Base-by-base conservation (phyloP, 2,329 filamentous ascomycete genomes). In the Cercospora zeina region DNA sequence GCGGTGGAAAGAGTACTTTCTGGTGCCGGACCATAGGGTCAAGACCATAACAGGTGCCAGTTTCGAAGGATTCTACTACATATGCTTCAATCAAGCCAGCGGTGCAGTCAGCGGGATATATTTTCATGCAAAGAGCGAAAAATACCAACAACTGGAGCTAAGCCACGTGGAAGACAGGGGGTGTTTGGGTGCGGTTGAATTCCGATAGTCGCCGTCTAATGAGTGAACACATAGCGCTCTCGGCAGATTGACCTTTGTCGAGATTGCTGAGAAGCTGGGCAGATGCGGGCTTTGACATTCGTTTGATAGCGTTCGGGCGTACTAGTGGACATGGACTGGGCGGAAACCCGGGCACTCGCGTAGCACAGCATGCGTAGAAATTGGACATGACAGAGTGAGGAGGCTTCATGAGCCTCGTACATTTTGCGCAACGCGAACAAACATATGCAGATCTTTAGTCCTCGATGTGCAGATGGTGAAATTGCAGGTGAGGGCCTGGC, bases 1-100 rank as follows among this genome's bases (percentile, higher is more conserved):
- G 95, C 87, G 95, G 64, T 99, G 95, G 95, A 99, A 99, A 77
- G 95, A 99, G 74, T 92, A 96, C 71, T 99, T 99, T 72, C 81
- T 99, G 0, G 95, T 99, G 0, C 95, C 95, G 1, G 93, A 99
- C 72, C 95, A 99, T 75, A 86, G 90, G 14, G 92, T 97, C 19
- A 85, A 89, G 64, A 96, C 90, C 10, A 96, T 99, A 65, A 90
- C 87, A 34, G 95, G 95, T 16, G 95, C 95, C 7, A 97, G 93
- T 73, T 99, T 97, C 64, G 95, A 99, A 74, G 95, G 95, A 0
- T 99, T 99, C 75, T 99, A 97, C 76, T 99, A 99, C 73, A 97
- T 99, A 68, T 97, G 93, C 79, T 97, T 97, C 80, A 96, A 97
- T 76, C 93, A 97, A 77, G 80, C 91, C 54, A 85, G 88, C 66